Base-by-base conservation (phyloP, 2,329 filamentous ascomycete genomes). In the Periconia sp. region DNA sequence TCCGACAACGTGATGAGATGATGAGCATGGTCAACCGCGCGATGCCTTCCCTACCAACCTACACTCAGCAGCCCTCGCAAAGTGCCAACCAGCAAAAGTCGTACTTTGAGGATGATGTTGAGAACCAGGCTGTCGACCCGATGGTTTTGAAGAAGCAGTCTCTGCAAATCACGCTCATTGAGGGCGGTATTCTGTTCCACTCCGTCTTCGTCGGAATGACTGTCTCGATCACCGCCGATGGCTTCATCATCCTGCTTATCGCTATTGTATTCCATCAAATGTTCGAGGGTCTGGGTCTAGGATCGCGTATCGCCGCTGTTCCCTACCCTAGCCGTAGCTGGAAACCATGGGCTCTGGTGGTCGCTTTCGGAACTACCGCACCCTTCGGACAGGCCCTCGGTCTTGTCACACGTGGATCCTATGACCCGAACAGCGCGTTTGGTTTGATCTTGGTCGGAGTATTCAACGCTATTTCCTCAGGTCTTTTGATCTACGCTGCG, bases 311-410 rank as follows among this genome's bases (percentile, higher is more conserved):
- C 63, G 79, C 79, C 4, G 74, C 77, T 16, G 82, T 84, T 15
- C 78, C 82, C 1, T 85, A 84, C 48, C 77, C 78, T 12, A 77
- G 76, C 46, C 73, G 71, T 18, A 83, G 81, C 59, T 62, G 75
- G 50, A 78, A 80, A 18, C 83, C 83, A 0, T 86, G 83, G 83
- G 44, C 82, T 1, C 70, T 86, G 12, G 81, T 85, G 2, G 54
- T 83, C 10, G 82, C 83, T 11, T 86, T 85, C 50, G 83, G 82
- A 12, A 80, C 78, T 7, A 86, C 84, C 0, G 81, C 81, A 0
- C 83, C 83, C 3, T 80, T 86, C 31, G 83, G 84, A 1, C 83
- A 86, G 57, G 82, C 82, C 7, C 84, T 86, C 45, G 83, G 83
- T 17, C 73, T 86, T 8, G 50, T 74, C 4, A 79, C 80, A 1